Conservation (phyloP, 139 green algal genomes). For the Chlorella ohadii region DNA sequence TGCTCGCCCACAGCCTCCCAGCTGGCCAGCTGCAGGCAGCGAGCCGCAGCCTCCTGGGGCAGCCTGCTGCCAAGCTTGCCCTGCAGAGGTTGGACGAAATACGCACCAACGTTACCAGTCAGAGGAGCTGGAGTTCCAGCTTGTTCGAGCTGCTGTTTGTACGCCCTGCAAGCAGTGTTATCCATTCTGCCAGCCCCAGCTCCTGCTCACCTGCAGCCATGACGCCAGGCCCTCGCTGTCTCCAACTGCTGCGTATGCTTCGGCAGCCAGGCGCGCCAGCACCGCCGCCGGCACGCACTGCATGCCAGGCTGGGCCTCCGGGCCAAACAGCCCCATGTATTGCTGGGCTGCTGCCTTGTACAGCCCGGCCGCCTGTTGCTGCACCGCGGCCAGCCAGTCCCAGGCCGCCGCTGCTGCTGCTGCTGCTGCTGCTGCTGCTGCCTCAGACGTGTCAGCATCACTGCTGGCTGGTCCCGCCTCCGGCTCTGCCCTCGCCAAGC, state of each 20-base stretch:
- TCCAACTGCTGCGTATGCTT: slow-evolving; percentile 63
- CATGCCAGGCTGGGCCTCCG: background rate
- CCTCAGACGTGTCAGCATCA: background rate
- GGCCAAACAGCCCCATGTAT: slow-evolving; percentile 17
- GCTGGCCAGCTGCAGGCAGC: slow-evolving; percentile 17
- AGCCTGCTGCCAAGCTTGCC: slow-evolving; percentile 18
- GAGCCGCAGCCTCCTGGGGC: background rate
- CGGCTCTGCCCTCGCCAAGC: background rate
- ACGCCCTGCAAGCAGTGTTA: too few species aligned
- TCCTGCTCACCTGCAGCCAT: slow-evolving; percentile 26
- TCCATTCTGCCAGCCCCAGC: too few species aligned
- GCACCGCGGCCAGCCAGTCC: slow-evolving; percentile 52
- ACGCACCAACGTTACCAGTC: too few species aligned
- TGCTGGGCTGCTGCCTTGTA: slow-evolving; percentile 48
- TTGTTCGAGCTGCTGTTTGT: too few species aligned
- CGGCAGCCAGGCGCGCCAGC: slow-evolving; percentile 14
- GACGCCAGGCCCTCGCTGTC: slow-evolving; percentile 60
- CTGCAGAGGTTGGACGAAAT: background rate
- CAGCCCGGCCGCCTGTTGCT: slow-evolving; percentile 52
- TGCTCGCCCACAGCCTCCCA: background rate
- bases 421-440: slow-evolving; percentile 1
- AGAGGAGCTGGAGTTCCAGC: too few species aligned
- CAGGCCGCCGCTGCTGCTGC: background rate
- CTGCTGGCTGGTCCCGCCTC: background rate
- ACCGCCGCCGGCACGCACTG: background rate